Percentiles rank a stretch among this genome's conserved stretches.
Evolutionary conservation across 1,284 basidiomycete genomes (phyloP).

Genomic region (Rhodotorula sp.): DNA sequence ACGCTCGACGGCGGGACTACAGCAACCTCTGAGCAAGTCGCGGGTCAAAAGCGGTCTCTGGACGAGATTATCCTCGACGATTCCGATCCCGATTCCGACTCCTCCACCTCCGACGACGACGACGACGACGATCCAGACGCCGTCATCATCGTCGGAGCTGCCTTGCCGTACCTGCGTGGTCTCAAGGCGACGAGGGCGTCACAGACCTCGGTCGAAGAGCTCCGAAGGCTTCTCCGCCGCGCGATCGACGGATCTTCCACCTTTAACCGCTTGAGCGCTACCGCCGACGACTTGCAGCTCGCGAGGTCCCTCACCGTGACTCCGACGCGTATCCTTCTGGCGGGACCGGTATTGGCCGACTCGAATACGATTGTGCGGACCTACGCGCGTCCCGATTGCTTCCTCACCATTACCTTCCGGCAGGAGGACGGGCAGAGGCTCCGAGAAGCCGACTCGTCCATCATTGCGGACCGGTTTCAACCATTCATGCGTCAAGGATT

Average conservation of each 20-base stretch:
- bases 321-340: conserved; percentile 9
- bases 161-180: background rate
- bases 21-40: background rate
- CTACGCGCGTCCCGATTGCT: conserved; percentile 12
- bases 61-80: background rate
- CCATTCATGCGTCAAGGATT: conserved; percentile 54
- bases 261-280: background rate
- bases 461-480: conserved; percentile 7
- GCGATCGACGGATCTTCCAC: background rate
- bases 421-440: conserved; percentile 13
- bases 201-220: background rate
- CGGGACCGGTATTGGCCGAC: conserved; percentile 11
- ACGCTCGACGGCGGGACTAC: background rate
- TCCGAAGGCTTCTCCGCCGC: background rate
- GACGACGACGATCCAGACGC: conserved; percentile 1
- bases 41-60: background rate
- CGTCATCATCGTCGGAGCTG: background rate
- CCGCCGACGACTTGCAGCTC: conserved; percentile 1
- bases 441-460: background rate
- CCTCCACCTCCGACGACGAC: background rate
- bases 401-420: conserved; percentile 16
- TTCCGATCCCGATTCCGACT: conserved; percentile 1
- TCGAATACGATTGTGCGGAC: conserved; percentile 16
- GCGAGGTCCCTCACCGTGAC: conserved; percentile 17
- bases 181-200: background rate